Evolutionary conservation across 2,329 filamentous ascomycete species (phyloP).

Genomic region (Clonostachys rosea): DNA sequence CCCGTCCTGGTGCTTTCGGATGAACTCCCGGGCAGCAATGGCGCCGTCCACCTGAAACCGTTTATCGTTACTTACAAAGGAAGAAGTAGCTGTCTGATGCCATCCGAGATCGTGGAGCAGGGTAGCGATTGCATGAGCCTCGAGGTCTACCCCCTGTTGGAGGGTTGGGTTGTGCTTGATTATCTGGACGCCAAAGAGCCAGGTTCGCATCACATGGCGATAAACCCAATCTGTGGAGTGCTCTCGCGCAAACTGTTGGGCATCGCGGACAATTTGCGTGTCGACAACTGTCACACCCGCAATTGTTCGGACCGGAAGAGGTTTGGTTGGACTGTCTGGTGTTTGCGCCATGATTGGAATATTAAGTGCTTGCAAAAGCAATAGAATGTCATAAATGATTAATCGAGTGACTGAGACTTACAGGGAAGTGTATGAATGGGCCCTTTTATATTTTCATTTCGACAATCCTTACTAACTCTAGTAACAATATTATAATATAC

Average conservation of each 20-base stretch:
- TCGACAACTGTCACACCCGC: constrained; percentile 25
- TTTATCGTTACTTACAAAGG: constrained; percentile 29
- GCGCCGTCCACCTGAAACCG: constrained; percentile 47
- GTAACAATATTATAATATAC: background rate
- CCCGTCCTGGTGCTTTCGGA: constrained; percentile 13
- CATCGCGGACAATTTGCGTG: constrained; percentile 25
- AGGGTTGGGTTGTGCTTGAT: constrained; percentile 11
- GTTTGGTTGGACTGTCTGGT: no score
- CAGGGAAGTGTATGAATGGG: background rate
- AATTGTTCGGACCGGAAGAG: constrained; percentile 4
- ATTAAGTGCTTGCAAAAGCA: no score
- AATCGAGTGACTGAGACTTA: no score
- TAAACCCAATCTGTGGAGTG: constrained; percentile 20
- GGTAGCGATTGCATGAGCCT: constrained; percentile 28
- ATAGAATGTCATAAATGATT: no score
- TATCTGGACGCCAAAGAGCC: constrained; percentile 14
- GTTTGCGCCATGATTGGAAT: no score
- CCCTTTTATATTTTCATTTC: background rate
- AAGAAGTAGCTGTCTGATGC: constrained; percentile 19
- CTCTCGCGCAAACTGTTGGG: constrained; percentile 19
- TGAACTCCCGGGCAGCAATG: constrained; percentile 32
- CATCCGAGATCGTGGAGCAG: constrained; percentile 38
- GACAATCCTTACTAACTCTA: background rate
- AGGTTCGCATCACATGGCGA: constrained; percentile 26
- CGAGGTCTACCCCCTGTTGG: constrained; percentile 19